Evolutionary conservation across 1,139 yeast species (phyloP).

Genomic region (Blastobotrys elegans): DNA sequence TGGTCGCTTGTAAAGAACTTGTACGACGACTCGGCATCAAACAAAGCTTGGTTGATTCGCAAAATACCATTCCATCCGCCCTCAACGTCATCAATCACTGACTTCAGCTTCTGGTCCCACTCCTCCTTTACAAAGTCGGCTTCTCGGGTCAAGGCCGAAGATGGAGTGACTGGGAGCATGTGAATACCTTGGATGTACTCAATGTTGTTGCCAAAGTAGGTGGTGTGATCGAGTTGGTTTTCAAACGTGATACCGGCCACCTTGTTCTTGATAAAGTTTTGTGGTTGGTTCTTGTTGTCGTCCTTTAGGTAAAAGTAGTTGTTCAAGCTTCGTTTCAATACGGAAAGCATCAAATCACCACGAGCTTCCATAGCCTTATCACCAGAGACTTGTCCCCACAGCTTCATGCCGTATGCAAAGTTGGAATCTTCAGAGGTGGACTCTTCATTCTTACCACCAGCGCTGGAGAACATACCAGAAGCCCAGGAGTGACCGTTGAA

Average conservation of each 20-base stretch:
- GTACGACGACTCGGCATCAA: slow-evolving; percentile 63
- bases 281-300: slow-evolving; percentile 59
- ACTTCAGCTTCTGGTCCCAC: slow-evolving; percentile 56
- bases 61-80: slow-evolving; percentile 90
- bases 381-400: slow-evolving; percentile 73
- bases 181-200: slow-evolving; percentile 95
- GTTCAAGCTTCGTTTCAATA: slow-evolving; percentile 58
- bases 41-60: slow-evolving; percentile 70
- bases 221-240: slow-evolving; percentile 87
- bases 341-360: slow-evolving; percentile 68
- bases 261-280: slow-evolving; percentile 52
- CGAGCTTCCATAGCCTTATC: slow-evolving; percentile 71
- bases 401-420: slow-evolving; percentile 74
- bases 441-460: slow-evolving; percentile 78
- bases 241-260: slow-evolving; percentile 76
- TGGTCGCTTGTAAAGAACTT: slow-evolving; percentile 53
- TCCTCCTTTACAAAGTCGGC: slow-evolving; percentile 71
- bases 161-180: slow-evolving; percentile 86
- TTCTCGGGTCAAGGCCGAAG: slow-evolving; percentile 68
- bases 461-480: slow-evolving; percentile 60
- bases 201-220: slow-evolving; percentile 70
- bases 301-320: slow-evolving; percentile 53
- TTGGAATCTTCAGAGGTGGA: slow-evolving; percentile 78
- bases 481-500: slow-evolving; percentile 86
- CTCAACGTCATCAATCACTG: slow-evolving; percentile 49